Base-by-base conservation (phyloP, 805 yeast species). In the Suhomyces xylopsoci region DNA sequence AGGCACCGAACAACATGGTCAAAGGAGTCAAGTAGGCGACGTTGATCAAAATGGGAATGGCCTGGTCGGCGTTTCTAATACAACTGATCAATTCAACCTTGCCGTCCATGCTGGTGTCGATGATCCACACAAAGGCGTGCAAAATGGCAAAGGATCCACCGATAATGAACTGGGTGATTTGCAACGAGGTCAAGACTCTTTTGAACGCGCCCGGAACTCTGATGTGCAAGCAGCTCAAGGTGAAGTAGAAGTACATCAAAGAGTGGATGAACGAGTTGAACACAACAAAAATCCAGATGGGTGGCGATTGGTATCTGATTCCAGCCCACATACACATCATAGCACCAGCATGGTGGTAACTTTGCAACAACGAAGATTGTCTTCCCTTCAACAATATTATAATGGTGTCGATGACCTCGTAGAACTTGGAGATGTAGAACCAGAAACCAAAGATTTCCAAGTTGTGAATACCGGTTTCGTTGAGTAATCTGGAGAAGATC, bases 241-340 rank as follows among this genome's bases (percentile, higher is more conserved):
- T 72, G 72, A 81, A 86, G 71, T 86, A 86, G 52, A 81, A 77
- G 74, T 86, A 86, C 91, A 86, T 86, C 65, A 86, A 77, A 24
- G 87, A 74, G 72, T 86, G 91, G 63, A 86, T 85, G 64, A 86
- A 81, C n/a, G 90, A 85, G 74, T 86, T 86, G 80, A 86, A 86
- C 24, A 83, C 88, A 45, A 85, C 90, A 69, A 86, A 86, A 61
- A 86, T 83, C 91, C 91, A 86, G 65, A 86, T 86, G 34, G 91
- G 91, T 5, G 90, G 88, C 12, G 88, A 79, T 49, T 80, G 81
- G 67, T 72, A 86, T 52, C 90, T 73, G 51, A 84, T 80, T 2
- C 91, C 91, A 7, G 88, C 81, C 90, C 90, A 86, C 91, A 86
- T 86, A 54, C 88, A 84, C 68, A 86, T 71, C 83, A 86, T 86